Evolutionary conservation across 495 filamentous ascomycete genomes (phyloP).

Genomic region (Lepraria neglecta): DNA sequence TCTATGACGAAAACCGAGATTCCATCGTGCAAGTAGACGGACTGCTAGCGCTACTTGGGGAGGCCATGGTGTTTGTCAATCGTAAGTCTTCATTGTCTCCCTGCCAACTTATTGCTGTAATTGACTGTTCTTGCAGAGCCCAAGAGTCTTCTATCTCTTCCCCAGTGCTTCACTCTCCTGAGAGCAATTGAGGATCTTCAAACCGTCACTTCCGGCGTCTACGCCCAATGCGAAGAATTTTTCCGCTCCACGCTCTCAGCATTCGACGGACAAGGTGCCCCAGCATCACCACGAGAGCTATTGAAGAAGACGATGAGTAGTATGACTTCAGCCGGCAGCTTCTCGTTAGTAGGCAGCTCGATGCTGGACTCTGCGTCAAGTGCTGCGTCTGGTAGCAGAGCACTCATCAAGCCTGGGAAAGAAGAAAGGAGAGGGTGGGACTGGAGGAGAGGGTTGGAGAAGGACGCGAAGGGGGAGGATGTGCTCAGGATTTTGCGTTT

Average conservation of each 20-base stretch:
- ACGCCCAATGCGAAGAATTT: constrained; percentile 62
- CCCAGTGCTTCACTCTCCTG: constrained; percentile 68
- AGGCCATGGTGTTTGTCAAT: constrained; percentile 68
- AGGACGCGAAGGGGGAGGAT: constrained; percentile 54
- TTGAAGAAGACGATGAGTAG: constrained; percentile 61
- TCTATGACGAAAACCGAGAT: constrained; percentile 71
- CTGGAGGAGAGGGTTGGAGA: constrained; percentile 63
- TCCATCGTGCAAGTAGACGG: constrained; percentile 81
- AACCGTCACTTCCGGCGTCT: constrained; percentile 64
- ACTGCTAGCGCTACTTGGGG: constrained; percentile 74
- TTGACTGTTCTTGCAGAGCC: constrained; percentile 32
- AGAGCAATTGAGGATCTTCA: constrained; percentile 78
- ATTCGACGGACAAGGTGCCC: constrained; percentile 44
- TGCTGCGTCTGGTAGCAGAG: constrained; percentile 49
- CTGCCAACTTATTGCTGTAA: not conserved
- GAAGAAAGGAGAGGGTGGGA: constrained; percentile 67
- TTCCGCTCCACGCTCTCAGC: constrained; percentile 48
- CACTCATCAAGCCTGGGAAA: not conserved
- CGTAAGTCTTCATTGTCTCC: constrained; percentile 38
- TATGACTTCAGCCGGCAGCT: constrained; percentile 46
- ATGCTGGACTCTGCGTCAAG: constrained; percentile 58
- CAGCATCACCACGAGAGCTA: constrained; percentile 53
- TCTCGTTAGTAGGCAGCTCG: constrained; percentile 65
- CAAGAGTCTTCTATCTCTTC: constrained; percentile 47
- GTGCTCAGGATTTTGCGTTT: constrained; percentile 65